Evolutionary conservation across 345 rosid genomes (phyloP), one percentile per base, ranked within the genome.

Genomic region (Capsella bursapastoris): DNA sequence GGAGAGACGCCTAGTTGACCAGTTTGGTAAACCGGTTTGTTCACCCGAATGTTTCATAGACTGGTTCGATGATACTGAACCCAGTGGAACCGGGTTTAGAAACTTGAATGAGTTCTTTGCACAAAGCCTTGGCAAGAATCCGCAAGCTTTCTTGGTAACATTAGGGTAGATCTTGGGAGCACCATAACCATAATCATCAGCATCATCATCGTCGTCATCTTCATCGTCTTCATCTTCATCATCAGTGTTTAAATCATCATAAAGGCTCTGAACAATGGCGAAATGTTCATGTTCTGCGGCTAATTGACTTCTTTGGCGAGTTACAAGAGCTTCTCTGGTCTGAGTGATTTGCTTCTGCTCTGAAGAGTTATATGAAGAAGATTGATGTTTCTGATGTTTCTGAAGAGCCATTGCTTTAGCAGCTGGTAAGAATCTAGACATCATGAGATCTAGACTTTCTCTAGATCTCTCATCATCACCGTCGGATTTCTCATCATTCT

Each of bases 381-480:
- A 74, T 16, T 85, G 93, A 68, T 88, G 81, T 77, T 77, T 77
- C 29, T 57, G 47, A 64, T 82, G 82, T 72, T 81, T 82, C 51
- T 47, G 51, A 68, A 84, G 68, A 59, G 99, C 81, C 99, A 92
- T 89, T 49, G 99, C 99, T 89, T 86, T 86, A 44, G 99, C 96
- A 44, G 99, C 99, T 22, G 99, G 97, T 75, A 92, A 84, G 89
- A 95, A 95, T 28, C 99, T 93, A 9, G 81, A 84, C 97, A 95
- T 83, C 92, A 95, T 92, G 77, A 90, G 87, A 75, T 95, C 96
- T 22, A 83, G 83, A 50, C 88, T 85, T 64, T 80, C 87, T 47
- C 69, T 80, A 34, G 51, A 69, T 9, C n/a, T 29, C 27, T 63
- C 68, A 44, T 63, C 68, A 44, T 63, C 40, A 43, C 4, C 87